Evolutionary conservation across 1,284 basidiomycete species (phyloP), one percentile per base, ranked within the genome.

Genomic region (Cryptococcus floricola): DNA sequence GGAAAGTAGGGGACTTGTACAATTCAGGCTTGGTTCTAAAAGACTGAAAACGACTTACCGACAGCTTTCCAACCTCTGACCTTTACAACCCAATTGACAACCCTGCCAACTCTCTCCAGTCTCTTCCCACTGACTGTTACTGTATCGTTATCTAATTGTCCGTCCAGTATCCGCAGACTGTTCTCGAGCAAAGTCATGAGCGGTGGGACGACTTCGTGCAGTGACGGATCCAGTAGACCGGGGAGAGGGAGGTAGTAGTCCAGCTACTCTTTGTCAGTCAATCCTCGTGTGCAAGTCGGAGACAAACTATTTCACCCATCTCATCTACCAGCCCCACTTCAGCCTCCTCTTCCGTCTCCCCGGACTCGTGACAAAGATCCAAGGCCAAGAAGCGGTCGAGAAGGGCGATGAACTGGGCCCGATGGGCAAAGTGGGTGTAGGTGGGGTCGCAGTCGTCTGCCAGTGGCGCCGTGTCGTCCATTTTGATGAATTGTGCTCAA

Each of bases 171-270:
- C 62, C 79, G 81, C n/a, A 86, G 83, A 63, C 84, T 82, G 9
- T 64, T 63, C 66, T 85, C 85, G 43, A 96, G 75, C n/a, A 75
- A 73, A 31, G 83, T 81, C 48, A 91, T 85, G 3, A 89, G 84
- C 0, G 94, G 93, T 2, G 80, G 76, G 12, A 98, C 84, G 57
- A 98, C 85, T 16, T 79, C 71, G 67, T 93, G 89, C n/a, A 99
- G 82, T 66, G 85, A 87, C n/a, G 94, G 93, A 73, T 98, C 96
- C n/a, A 98, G 82, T 0, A 99, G 83, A 68, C 94, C 91, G 2
- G 93, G 82, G 67, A 95, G 89, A 58, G 98, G 94, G 70, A 97
- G 93, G 69, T 97, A 98, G 70, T 86, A 83, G 71, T 86, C 84
- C 42, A 98, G 83, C 93, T 97, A 13, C 39, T 45, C 9, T 48